Percentiles rank a stretch among this genome's conserved stretches.
phyloP scores from a whole-genome alignment of 257 asterid species.

The Paulownia fortunei region DNA sequence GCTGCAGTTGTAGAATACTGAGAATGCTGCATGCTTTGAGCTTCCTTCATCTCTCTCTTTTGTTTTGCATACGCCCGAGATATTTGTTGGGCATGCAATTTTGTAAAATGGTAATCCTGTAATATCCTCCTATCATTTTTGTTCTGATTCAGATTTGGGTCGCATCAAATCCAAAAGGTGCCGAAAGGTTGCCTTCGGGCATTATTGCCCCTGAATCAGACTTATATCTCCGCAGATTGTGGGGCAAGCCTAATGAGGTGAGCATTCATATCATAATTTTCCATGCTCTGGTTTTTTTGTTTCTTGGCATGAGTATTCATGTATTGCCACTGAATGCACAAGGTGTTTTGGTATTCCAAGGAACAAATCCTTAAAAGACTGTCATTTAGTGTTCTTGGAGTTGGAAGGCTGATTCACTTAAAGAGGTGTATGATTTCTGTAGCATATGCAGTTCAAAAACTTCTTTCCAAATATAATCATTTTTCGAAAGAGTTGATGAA shows the following conservation, averaged over 20 bases:
- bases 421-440: not conserved
- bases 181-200: constrained; percentile 72
- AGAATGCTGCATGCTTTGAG: not conserved
- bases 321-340: not conserved
- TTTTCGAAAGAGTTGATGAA: not conserved
- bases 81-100: too few relatives aligned
- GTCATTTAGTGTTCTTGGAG: not conserved
- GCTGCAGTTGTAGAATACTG: too few relatives aligned
- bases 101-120: too few relatives aligned
- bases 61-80: not conserved
- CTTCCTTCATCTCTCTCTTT: too few relatives aligned
- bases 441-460: not conserved
- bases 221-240: constrained; percentile 62
- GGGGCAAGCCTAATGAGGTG: constrained; percentile 86
- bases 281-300: not conserved
- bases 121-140: not conserved
- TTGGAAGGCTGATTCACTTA: not conserved
- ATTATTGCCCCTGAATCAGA: constrained; percentile 76
- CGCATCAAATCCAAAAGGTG: constrained; percentile 84
- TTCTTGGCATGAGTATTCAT: not conserved
- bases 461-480: not conserved
- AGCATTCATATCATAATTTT: constrained; percentile 15
- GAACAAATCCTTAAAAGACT: not conserved
- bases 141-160: constrained; percentile 53
- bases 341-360: not conserved